These are phyloP conservation scores for Coemansia sp. DNA, from an alignment of 192 early-diverging fungal genomes.

Conservation along the genomic window DNA sequence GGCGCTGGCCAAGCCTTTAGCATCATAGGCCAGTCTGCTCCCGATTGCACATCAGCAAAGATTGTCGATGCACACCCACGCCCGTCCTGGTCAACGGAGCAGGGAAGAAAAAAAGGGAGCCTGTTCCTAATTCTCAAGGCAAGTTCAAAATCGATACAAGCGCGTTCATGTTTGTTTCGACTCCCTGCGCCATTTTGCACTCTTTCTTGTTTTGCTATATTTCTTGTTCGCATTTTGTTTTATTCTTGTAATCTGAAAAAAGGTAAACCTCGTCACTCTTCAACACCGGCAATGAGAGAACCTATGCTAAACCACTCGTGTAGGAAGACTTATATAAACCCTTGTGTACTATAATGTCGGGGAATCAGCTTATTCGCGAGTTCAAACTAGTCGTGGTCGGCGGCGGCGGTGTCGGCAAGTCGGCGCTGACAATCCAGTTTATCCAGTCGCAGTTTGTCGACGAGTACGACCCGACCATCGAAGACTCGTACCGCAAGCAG, in stretches of 20 bases:
- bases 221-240: slow-evolving; percentile 4
- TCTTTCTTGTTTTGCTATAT: neutral
- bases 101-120: no score
- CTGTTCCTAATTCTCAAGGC: no score
- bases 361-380: slow-evolving; percentile 55
- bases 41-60: no score
- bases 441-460: slow-evolving; percentile 82
- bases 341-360: slow-evolving; percentile 35
- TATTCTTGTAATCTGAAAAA: slow-evolving; percentile 8
- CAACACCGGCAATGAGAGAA: neutral
- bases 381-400: slow-evolving; percentile 84
- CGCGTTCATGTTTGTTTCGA: no score
- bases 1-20: no score
- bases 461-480: slow-evolving; percentile 96
- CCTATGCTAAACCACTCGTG: neutral
- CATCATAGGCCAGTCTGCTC: no score
- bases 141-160: no score
- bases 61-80: no score
- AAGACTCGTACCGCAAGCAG: slow-evolving; percentile 98
- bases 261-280: neutral
- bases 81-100: no score
- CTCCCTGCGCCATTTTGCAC: slow-evolving; percentile 1
- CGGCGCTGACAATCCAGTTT: slow-evolving; percentile 80
- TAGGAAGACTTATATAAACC: neutral
- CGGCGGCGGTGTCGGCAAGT: slow-evolving; percentile 83